Percentiles rank a stretch among this genome's conserved stretches.
Evolutionary conservation across 1,284 basidiomycete genomes (phyloP).

Genomic region (Cutaneotrichosporon cutaneum): DNA sequence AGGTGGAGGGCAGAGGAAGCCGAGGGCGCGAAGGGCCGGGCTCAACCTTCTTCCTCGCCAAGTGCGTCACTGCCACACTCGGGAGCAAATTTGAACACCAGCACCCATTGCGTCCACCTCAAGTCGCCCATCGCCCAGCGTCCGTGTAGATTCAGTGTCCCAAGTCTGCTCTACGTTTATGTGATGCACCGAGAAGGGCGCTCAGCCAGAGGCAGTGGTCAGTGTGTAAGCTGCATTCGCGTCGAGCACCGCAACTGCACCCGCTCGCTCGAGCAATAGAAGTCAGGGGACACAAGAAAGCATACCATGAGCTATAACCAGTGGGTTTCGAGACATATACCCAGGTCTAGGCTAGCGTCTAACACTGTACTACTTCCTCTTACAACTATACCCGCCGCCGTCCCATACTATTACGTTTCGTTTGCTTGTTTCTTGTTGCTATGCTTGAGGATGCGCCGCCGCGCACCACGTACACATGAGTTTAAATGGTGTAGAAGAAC

Average conservation of each 20-base stretch:
- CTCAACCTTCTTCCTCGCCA: neutral
- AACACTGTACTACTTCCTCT: constrained; percentile 8
- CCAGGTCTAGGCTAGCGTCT: constrained; percentile 4
- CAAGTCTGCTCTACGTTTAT: too few species aligned
- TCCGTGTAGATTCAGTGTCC: too few species aligned
- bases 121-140: too few species aligned
- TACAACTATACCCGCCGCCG: constrained; percentile 7
- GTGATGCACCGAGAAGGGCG: too few species aligned
- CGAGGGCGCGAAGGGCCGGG: too few species aligned
- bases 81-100: constrained; percentile 5
- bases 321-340: neutral
- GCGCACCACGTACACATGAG: neutral
- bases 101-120: too few species aligned
- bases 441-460: neutral
- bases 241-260: neutral
- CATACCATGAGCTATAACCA: constrained; percentile 7
- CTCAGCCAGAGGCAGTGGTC: neutral
- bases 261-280: neutral
- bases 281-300: constrained; percentile 7
- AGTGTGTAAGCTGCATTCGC: neutral
- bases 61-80: neutral
- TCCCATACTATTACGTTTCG: constrained; percentile 4
- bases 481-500: constrained; percentile 41
- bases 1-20: too few species aligned
- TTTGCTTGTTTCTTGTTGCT: neutral